Evolutionary conservation across 306 rosid species (phyloP).

Genomic region (Acacia confusa): DNA sequence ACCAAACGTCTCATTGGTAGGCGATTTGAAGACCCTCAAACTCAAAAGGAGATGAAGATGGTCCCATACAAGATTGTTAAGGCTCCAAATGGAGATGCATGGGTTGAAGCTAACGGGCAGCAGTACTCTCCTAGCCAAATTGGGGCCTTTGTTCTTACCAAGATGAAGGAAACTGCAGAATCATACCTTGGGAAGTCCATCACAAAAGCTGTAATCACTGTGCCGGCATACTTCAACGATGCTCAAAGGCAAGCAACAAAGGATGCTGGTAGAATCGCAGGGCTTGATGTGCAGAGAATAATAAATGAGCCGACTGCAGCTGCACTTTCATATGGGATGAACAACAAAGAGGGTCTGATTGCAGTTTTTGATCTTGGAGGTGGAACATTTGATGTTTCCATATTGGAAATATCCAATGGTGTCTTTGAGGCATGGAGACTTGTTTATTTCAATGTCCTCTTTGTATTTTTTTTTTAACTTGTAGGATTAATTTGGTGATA

Average conservation of each 20-base stretch:
- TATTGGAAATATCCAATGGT: constrained; percentile 83
- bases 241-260: constrained; percentile 88
- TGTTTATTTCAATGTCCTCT: background rate
- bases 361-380: constrained; percentile 94
- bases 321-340: constrained; percentile 90
- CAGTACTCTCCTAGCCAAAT: constrained; percentile 83
- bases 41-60: constrained; percentile 94
- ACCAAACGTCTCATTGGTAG: constrained; percentile 85
- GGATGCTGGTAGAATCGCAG: constrained; percentile 87
- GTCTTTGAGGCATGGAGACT: constrained; percentile 66
- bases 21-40: constrained; percentile 75
- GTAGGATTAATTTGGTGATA: background rate
- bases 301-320: constrained; percentile 93
- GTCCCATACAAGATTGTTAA: constrained; percentile 77
- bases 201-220: constrained; percentile 77
- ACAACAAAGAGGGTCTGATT: constrained; percentile 84
- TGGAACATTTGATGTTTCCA: constrained; percentile 91
- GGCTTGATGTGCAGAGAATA: constrained; percentile 85
- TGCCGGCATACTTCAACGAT: constrained; percentile 84
- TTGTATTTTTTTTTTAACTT: background rate
- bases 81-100: constrained; percentile 88
- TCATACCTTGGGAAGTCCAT: constrained; percentile 75
- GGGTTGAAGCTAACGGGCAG: constrained; percentile 82
- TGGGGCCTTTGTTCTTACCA: constrained; percentile 75
- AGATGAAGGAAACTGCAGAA: constrained; percentile 93